Evolutionary conservation across 768 basidiomycete genomes (phyloP), one percentile per base, ranked within the genome.

Genomic region (Strobilomyces confusus): DNA sequence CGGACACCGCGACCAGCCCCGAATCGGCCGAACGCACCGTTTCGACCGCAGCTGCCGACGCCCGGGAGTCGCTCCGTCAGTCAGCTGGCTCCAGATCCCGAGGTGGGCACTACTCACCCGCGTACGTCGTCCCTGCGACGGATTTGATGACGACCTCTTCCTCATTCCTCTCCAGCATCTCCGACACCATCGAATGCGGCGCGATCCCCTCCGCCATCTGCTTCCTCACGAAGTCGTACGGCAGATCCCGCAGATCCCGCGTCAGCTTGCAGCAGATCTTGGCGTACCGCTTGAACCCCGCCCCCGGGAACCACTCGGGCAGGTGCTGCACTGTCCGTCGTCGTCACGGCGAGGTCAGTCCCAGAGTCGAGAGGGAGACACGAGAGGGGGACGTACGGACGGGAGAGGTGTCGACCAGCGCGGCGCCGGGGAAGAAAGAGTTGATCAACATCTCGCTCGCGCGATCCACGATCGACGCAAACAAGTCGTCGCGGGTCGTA

Each of bases 401-500:
- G 1, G 73, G 71, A 34, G 71, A 63, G 9, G 59, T 38, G 54
- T 73, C 66, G 11, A 73, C 70, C 9, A 66, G 54, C 1, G 56
- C 60, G n/a, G 63, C 65, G 13, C 72, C 70, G 4, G 71, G 67
- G 47, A 68, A 64, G 47, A 65, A 58, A 23, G 59, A 52, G 6
- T 63, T 62, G 3, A 60, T 57, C 34, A 72, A 44, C 58, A 61
- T 67, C 42, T 63, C 59, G 29, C 63, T 67, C n/a, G 69, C 71
- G 1, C 58, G 52, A 20, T 73, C 69, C 12, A 59, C 69, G 1
- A 70, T 56, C n/a, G 53, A 50, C 23, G 73, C 68, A 37, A 71
- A 69, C 25, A 49, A 48, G 54, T 74, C 68, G 23, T 72, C 57
- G 6, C 55, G 51, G 20, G 65, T 73, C 64, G 36, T 72, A 70